Base-by-base conservation (phyloP, 345 rosid species). In the Odontarrhena argentea region DNA sequence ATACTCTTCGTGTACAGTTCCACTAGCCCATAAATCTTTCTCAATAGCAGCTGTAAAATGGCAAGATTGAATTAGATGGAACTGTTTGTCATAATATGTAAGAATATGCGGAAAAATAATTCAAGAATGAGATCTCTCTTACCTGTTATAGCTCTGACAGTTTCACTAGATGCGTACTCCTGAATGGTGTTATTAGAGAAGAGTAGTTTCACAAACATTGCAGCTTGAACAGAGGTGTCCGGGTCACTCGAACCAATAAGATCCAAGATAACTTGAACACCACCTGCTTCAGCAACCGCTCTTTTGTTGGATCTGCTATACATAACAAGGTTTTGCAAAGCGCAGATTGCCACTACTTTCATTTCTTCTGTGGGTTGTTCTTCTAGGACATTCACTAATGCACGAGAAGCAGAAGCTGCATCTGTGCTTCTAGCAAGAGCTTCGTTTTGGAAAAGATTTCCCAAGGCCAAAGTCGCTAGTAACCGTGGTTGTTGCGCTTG, bases 201-300 rank as follows among this genome's bases (percentile, higher is more conserved):
- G 41, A 95, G 90, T 67, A 91, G 87, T 68, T 95, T 95, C 51
- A 95, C 79, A 60, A 95, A 91, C 96, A 87, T 87, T 42, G 99
- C 98, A 74, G 99, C 99, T 83, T 95, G 99, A 63, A 87, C 81
- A 53, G 99, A 91, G 51, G 99, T 91, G 14, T 95, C 96, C 1
- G 90, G 92, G 65, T 91, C 97, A 75, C 97, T 89, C 18, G 99
- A 95, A 72, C 97, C 86, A 25, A 91, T 91, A 58, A 95, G 79
- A 83, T 91, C 99, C 83, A 95, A 67, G 36, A 95, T 84, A 28
- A 95, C 98, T 80, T 95, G 99, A 67, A 95, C 96, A 65, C 99
- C 99, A 58, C 98, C 97, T 67, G 98, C 99, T 85, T 95, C 99
- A 9, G 98, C 99, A 75, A 95, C 97, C 9, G 98, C 99, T 81